Evolutionary conservation across 2,329 filamentous ascomycete species (phyloP).

Genomic region (Xylaria sp.): DNA sequence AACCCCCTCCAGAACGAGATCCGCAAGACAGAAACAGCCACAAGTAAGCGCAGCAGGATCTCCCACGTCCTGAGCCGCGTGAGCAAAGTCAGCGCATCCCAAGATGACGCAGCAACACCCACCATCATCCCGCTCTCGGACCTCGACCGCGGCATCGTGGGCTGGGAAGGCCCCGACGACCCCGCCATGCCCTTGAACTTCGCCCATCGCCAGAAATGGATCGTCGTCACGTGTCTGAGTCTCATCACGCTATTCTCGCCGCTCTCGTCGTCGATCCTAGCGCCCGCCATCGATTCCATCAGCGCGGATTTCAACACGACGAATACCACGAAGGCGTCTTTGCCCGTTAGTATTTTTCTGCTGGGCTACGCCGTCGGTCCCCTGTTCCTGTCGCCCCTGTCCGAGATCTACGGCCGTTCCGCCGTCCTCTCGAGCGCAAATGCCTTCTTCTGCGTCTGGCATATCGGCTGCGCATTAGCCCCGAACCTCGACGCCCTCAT

Average conservation of each 20-base stretch:
- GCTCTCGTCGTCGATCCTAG: slow-evolving; percentile 57
- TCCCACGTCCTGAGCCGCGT: slow-evolving; percentile 28
- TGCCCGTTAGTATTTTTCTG: slow-evolving; percentile 58
- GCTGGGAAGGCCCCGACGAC: slow-evolving; percentile 56
- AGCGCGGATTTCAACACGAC: slow-evolving; percentile 42
- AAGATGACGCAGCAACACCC: slow-evolving; percentile 31
- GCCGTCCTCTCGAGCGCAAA: slow-evolving; percentile 53
- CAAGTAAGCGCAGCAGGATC: slow-evolving; percentile 15
- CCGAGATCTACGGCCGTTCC: slow-evolving; percentile 60
- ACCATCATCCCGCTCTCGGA: slow-evolving; percentile 44
- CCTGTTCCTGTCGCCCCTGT: slow-evolving; percentile 51
- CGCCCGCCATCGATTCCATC: slow-evolving; percentile 43
- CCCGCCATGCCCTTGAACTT: slow-evolving; percentile 57
- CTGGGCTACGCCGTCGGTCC: slow-evolving; percentile 56
- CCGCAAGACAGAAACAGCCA: slow-evolving; percentile 12
- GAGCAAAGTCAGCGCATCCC: slow-evolving; percentile 23
- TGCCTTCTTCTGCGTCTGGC: slow-evolving; percentile 56
- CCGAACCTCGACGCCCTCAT: slow-evolving; percentile 50
- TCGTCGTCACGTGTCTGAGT: slow-evolving; percentile 50
- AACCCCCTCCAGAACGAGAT: slow-evolving; percentile 9
- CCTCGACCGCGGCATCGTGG: slow-evolving; percentile 49
- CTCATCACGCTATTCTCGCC: slow-evolving; percentile 61
- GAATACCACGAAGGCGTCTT: slow-evolving; percentile 41
- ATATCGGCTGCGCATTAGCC: slow-evolving; percentile 59
- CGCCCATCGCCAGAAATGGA: slow-evolving; percentile 50